These are phyloP conservation scores for Phytophthora hybrid DNA, from an alignment of 352 stramenopile genomes.

Conservation along the genomic window DNA sequence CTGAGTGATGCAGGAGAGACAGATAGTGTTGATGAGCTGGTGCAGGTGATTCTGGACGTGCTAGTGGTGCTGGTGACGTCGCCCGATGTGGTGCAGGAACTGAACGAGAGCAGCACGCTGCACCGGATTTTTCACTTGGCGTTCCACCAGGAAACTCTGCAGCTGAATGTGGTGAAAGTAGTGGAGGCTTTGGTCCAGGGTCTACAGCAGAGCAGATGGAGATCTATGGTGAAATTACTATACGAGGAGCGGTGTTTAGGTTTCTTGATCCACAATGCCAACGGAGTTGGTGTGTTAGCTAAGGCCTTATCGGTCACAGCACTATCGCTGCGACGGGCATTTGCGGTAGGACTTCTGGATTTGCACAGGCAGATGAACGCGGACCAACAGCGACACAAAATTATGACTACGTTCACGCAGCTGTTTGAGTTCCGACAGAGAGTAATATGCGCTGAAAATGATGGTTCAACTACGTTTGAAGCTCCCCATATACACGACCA, in stretches of 20 bases:
- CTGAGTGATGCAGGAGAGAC: constrained; percentile 19
- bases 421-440: constrained; percentile 30
- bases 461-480: neutral
- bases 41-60: constrained; percentile 37
- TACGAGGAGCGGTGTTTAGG: constrained; percentile 39
- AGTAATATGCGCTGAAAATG: constrained; percentile 6
- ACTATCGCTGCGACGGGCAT: constrained; percentile 23
- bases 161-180: constrained; percentile 33
- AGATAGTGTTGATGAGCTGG: constrained; percentile 18
- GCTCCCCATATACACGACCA: constrained; percentile 22
- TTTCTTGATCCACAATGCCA: constrained; percentile 26
- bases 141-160: constrained; percentile 33
- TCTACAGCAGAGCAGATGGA: constrained; percentile 30
- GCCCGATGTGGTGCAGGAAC: constrained; percentile 55
- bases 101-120: constrained; percentile 55
- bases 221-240: constrained; percentile 37
- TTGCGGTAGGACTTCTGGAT: constrained; percentile 14
- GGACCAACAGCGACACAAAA: constrained; percentile 33
- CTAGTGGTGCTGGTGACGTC: constrained; percentile 43
- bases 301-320: constrained; percentile 33
- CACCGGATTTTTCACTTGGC: constrained; percentile 61
- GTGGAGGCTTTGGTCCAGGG: constrained; percentile 35
- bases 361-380: constrained; percentile 42
- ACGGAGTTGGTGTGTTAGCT: constrained; percentile 30
- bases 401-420: constrained; percentile 29